Evolutionary conservation across 164 flowering plant genomes (phyloP).

Genomic region (Platanus orientalis): DNA sequence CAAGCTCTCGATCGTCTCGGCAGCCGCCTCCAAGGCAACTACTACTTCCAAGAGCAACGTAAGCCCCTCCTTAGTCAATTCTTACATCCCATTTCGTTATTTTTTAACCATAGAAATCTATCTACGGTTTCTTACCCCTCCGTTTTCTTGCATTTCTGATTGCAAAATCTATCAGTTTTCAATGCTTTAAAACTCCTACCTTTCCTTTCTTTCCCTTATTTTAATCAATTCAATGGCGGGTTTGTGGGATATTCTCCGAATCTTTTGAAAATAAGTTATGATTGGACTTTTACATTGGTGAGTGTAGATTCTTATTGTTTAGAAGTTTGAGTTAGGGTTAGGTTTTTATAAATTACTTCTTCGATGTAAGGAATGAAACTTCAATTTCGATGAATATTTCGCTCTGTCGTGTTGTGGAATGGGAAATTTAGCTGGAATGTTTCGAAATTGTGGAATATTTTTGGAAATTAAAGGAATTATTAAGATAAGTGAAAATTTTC

Average conservation of each 20-base stretch:
- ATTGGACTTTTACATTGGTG: not conserved
- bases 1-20: constrained; percentile 93
- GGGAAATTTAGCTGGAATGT: too few species aligned
- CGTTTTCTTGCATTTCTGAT: not conserved
- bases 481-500: too few species aligned
- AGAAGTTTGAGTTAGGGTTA: not conserved
- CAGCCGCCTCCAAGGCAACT: constrained; percentile 79
- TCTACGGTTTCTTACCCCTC: not conserved
- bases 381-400: too few species aligned
- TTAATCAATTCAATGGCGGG: not conserved
- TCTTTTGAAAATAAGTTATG: not conserved
- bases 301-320: not conserved
- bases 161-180: not conserved
- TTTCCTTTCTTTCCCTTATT: not conserved
- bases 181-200: not conserved
- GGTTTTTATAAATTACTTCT: too few species aligned
- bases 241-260: not conserved
- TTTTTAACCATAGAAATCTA: not conserved
- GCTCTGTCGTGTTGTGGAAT: too few species aligned
- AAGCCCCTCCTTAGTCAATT: not conserved
- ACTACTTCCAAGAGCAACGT: constrained; percentile 79
- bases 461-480: too few species aligned
- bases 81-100: not conserved
- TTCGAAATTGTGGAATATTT: too few species aligned
- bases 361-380: too few species aligned